Base-by-base conservation (phyloP, 192 early-diverging fungal genomes). In the Paraglomus brasilianum region DNA sequence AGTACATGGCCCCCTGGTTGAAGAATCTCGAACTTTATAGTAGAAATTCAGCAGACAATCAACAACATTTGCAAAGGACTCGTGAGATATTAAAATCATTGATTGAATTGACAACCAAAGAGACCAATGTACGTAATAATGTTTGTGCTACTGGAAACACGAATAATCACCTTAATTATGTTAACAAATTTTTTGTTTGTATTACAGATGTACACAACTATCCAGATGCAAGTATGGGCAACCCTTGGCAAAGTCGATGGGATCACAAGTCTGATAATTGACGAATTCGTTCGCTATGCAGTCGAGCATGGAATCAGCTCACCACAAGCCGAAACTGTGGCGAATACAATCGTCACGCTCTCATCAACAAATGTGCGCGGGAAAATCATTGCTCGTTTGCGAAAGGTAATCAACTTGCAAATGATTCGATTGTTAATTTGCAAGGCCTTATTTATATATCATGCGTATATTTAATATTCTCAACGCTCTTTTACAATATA, bases 1-100 rank as follows among this genome's bases (percentile, higher is more conserved):
- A 95, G 71, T 97, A 95, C 76, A 85, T 97, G 75, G 85, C 87
- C 39, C 94, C 95, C 0, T 98, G 96, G 96, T 69, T 96, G 57
- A 71, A 82, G 13, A 94, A 93, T 66, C 70, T 98, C 48, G 85
- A 86, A 1, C 78, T 84, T 66, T 91, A 86, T 66, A 75, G 78
- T 50, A 71, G 76, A 14, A 78, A 75, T 45, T 73, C 74, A 46
- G 76, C 75, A 8, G 80, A 84, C 7, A 77, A 78, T 68, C 78
- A 83, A 63, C 71, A 74, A 39, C 80, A 84, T 57, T 82, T 82
- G 5, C 73, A 75, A 14, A 90, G 88, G 71, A 82, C 93, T 6
- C 82, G 86, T 48, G 89, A 93, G 67, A 84, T 96, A 47, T 75
- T 97, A 51, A 87, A 85, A 69, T 78, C 81, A 40, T 79, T 98